Conservation (phyloP, 495 filamentous ascomycete genomes). For the Geoglossum glabrum region DNA sequence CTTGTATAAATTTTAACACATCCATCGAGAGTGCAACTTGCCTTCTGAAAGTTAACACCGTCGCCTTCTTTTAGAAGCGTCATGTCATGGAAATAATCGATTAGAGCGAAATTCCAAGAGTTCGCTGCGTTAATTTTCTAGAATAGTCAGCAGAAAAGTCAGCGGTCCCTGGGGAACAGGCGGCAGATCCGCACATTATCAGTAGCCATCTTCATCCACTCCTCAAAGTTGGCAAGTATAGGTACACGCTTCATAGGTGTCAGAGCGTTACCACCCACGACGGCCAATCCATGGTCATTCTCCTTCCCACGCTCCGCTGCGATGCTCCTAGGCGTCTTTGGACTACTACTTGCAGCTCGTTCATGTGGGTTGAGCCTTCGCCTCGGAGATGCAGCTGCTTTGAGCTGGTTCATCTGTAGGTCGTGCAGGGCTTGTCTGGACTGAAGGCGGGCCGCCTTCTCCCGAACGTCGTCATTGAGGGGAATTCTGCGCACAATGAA, state of each 20-base stretch:
- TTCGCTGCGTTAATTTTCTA: conserved; percentile 95
- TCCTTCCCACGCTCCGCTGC: conserved; percentile 34
- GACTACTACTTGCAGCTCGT: conserved; percentile 42
- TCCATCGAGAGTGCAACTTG: conserved; percentile 91
- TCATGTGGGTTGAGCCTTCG: conserved; percentile 47
- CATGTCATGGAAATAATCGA: conserved; percentile 99
- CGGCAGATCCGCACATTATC: conserved; percentile 41
- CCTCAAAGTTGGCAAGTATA: conserved; percentile 92
- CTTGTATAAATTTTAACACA: conserved; percentile 99
- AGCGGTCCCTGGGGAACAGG: conserved; percentile 2
- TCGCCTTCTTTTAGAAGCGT: conserved; percentile 90
- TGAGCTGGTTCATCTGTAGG: conserved; percentile 77
- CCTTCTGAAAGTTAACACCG: conserved; percentile 94
- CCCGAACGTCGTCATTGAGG: conserved; percentile 82
- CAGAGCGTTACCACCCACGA: conserved; percentile 46
- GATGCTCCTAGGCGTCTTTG: conserved; percentile 38
- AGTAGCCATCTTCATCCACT: conserved; percentile 99
- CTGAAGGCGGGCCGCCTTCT: conserved; percentile 77
- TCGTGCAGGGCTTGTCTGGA: conserved; percentile 76
- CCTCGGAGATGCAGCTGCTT: conserved; percentile 73
- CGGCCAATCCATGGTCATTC: conserved; percentile 36
- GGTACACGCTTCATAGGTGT: conserved; percentile 95
- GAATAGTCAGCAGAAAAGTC: background rate
- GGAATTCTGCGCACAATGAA: conserved; percentile 35
- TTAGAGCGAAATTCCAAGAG: conserved; percentile 97